A percentile compares a stretch with the other conserved stretches of the same genome.
phyloP scores from a whole-genome alignment of 164 flowering plant species.

The Sextonia rubra region DNA sequence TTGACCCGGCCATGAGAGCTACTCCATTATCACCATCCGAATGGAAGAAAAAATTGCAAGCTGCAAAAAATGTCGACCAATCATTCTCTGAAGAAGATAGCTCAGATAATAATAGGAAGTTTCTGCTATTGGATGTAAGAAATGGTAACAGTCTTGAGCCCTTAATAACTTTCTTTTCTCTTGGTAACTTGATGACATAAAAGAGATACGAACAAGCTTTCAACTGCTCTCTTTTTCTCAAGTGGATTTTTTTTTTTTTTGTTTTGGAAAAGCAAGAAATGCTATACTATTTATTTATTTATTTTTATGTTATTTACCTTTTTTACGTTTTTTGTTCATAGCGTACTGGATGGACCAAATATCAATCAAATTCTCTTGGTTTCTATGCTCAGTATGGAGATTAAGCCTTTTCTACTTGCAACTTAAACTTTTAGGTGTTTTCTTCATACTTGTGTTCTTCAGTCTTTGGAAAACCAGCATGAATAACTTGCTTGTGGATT shows the following conservation, averaged over 20 bases:
- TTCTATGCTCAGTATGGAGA: neutral
- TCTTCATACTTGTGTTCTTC: neutral
- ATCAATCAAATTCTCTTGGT: neutral
- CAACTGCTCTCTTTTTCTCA: too few relatives aligned
- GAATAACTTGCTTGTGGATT: neutral
- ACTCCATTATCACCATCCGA: constrained; percentile 70
- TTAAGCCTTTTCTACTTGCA: neutral
- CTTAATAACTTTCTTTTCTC: neutral
- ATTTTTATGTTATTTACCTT: too few relatives aligned
- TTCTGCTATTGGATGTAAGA: constrained; percentile 75
- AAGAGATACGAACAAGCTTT: neutral
- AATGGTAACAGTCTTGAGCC: constrained; percentile 47
- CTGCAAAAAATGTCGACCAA: constrained; percentile 22
- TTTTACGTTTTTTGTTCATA: neutral
- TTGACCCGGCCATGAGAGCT: constrained; percentile 78
- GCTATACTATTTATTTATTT: neutral
- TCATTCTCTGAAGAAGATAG: constrained; percentile 14
- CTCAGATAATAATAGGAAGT: constrained; percentile 19
- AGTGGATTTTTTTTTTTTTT: too few relatives aligned
- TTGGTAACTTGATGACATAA: neutral
- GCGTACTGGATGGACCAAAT: neutral
- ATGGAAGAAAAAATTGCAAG: constrained; percentile 68
- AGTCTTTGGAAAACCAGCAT: neutral
- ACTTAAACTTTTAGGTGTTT: neutral
- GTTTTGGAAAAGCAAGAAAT: neutral